Evolutionary conservation across 179 eudicot species (phyloP).

Genomic region (Silene noctiflora): DNA sequence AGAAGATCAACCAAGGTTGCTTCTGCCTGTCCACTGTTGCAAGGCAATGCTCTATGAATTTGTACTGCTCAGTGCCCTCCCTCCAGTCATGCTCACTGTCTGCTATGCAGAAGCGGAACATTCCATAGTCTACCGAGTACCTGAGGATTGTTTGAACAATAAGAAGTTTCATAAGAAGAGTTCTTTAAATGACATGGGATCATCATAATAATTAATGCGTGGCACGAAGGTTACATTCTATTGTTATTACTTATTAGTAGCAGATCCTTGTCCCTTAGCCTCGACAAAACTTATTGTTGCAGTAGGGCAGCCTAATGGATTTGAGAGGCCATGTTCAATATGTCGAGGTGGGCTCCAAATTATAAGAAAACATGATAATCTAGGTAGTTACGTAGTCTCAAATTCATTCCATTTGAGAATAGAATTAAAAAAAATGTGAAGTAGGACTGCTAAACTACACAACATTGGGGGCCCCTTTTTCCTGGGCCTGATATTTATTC

Average conservation of each 20-base stretch:
- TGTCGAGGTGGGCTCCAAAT: no score
- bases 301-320: no score
- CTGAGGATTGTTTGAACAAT: slow-evolving; percentile 12
- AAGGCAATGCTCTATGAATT: slow-evolving; percentile 60
- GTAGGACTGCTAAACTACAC: no score
- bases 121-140: slow-evolving; percentile 66
- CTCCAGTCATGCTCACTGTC: slow-evolving; percentile 78
- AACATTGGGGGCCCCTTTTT: no score
- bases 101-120: slow-evolving; percentile 74
- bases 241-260: not conserved
- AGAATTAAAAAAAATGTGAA: no score
- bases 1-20: slow-evolving; percentile 72
- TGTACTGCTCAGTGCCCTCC: slow-evolving; percentile 68
- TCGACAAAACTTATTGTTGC: no score
- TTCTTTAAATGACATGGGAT: not conserved
- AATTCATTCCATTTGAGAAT: no score
- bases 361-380: no score
- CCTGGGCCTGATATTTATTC: no score
- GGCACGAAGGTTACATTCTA: not conserved
- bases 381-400: no score
- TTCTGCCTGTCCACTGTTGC: slow-evolving; percentile 61
- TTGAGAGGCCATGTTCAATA: no score
- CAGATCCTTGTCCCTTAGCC: no score
- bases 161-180: not conserved
- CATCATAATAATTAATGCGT: not conserved